Conservation (phyloP, 306 rosid genomes). For the Carpinus viminea region DNA sequence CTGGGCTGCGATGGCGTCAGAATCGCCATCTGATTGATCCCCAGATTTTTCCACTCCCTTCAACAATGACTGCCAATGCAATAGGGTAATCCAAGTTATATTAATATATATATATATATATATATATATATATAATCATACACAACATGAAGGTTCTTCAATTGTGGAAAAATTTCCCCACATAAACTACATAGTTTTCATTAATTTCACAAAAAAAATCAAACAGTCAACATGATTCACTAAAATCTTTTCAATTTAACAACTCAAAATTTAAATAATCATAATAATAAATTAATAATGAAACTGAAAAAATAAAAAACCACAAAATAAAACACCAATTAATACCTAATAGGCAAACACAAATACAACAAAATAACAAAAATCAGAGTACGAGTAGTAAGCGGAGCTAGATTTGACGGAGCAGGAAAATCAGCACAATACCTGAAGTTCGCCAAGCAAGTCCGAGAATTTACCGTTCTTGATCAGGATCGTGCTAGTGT, state of each 20-base stretch:
- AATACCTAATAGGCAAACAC: background rate
- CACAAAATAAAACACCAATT: no score
- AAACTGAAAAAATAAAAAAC: background rate
- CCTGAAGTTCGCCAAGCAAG: conserved; percentile 80
- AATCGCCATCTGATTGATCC: conserved; percentile 63
- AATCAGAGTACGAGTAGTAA: background rate
- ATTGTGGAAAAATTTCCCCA: background rate
- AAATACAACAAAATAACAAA: background rate
- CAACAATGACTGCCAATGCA: conserved; percentile 53
- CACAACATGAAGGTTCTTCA: background rate
- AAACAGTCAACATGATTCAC: background rate
- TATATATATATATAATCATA: background rate
- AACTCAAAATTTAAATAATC: background rate
- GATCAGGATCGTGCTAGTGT: conserved; percentile 65
- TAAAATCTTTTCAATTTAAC: background rate
- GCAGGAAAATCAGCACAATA: conserved; percentile 11
- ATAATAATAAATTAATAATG: no score
- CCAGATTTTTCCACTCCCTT: conserved; percentile 67
- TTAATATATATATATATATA: no score
- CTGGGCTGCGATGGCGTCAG: conserved; percentile 79
- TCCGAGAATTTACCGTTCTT: conserved; percentile 79
- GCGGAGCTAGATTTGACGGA: conserved; percentile 21
- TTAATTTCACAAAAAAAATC: background rate
- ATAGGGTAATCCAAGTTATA: background rate
- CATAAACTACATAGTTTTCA: background rate